A percentile compares a stretch with the other conserved stretches of the same genome.
Evolutionary conservation across 2,329 filamentous ascomycete species (phyloP).

Genomic region (Canariomyces notabilis): DNA sequence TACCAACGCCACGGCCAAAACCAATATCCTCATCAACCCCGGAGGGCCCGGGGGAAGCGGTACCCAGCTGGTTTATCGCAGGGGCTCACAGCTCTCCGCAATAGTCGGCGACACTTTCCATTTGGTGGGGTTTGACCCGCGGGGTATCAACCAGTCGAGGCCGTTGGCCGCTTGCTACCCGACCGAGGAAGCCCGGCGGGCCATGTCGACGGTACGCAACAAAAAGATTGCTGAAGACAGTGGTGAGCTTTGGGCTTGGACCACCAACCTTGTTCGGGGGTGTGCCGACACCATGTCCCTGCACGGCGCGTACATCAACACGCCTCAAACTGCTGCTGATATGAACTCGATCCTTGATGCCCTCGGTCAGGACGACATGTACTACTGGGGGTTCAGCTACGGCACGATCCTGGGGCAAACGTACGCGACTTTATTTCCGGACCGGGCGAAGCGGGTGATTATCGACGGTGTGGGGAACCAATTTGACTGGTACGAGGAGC

Average conservation of each 20-base stretch:
- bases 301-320: constrained; percentile 42
- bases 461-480: constrained; percentile 33
- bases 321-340: constrained; percentile 46
- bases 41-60: constrained; percentile 46
- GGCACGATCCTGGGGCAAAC: constrained; percentile 38
- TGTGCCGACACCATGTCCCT: constrained; percentile 43
- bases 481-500: constrained; percentile 38
- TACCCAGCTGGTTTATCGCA: constrained; percentile 32
- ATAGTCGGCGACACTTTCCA: constrained; percentile 42
- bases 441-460: constrained; percentile 33
- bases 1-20: constrained; percentile 37
- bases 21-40: constrained; percentile 44
- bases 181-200: constrained; percentile 29
- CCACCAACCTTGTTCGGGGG: constrained; percentile 36
- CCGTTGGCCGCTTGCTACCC: constrained; percentile 38
- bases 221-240: constrained; percentile 32
- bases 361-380: constrained; percentile 34
- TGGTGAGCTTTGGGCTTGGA: constrained; percentile 37
- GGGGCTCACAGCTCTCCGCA: constrained; percentile 33
- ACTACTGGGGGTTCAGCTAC: constrained; percentile 39
- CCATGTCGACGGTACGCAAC: constrained; percentile 24
- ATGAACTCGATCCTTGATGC: constrained; percentile 47
- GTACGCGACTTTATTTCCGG: constrained; percentile 35
- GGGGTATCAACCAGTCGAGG: constrained; percentile 37
- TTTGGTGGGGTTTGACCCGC: constrained; percentile 43